A percentile compares a stretch with the other conserved stretches of the same genome.
phyloP scores from a whole-genome alignment of 768 basidiomycete species.

The Tylopilus intermedius region DNA sequence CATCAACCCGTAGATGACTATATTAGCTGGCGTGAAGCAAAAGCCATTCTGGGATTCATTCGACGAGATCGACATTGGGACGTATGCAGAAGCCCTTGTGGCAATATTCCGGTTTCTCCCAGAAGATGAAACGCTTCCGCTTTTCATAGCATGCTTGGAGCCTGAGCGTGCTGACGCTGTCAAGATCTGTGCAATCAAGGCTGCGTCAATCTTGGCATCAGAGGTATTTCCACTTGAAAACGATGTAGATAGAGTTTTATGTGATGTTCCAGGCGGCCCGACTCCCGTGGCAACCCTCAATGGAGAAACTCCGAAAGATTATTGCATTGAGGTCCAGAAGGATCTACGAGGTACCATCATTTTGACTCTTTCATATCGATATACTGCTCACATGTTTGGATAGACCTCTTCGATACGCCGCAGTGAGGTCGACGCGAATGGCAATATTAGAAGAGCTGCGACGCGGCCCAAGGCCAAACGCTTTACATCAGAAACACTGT shows the following conservation, averaged over 20 bases:
- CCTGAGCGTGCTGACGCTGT: slow-evolving; percentile 77
- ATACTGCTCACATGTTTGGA: slow-evolving; percentile 9
- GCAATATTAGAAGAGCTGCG: slow-evolving; percentile 48
- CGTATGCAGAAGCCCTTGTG: slow-evolving; percentile 72
- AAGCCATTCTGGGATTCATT: slow-evolving; percentile 67
- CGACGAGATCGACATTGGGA: slow-evolving; percentile 71
- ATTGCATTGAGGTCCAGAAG: slow-evolving; percentile 47
- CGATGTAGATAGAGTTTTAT: slow-evolving; percentile 7
- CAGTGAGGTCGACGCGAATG: slow-evolving; percentile 57
- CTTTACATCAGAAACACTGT: slow-evolving; percentile 51
- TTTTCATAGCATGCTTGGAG: slow-evolving; percentile 64
- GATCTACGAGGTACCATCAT: slow-evolving; percentile 49
- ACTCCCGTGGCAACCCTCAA: slow-evolving; percentile 52
- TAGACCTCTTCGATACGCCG: slow-evolving; percentile 51
- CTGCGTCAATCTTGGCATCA: slow-evolving; percentile 59
- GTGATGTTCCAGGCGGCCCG: slow-evolving; percentile 39
- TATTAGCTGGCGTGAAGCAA: slow-evolving; percentile 31
- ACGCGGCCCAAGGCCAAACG: slow-evolving; percentile 59
- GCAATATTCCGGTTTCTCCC: slow-evolving; percentile 68
- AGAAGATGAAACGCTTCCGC: slow-evolving; percentile 50
- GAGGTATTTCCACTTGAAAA: slow-evolving; percentile 45
- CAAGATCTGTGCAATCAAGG: slow-evolving; percentile 73
- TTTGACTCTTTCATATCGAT: slow-evolving; percentile 3
- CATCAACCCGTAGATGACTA: slow-evolving; percentile 17
- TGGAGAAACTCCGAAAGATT: slow-evolving; percentile 43